A percentile compares a stretch with the other conserved stretches of the same genome.
Conservation (phyloP, 129 eudicot genomes). For the Flaveria trinervia region DNA sequence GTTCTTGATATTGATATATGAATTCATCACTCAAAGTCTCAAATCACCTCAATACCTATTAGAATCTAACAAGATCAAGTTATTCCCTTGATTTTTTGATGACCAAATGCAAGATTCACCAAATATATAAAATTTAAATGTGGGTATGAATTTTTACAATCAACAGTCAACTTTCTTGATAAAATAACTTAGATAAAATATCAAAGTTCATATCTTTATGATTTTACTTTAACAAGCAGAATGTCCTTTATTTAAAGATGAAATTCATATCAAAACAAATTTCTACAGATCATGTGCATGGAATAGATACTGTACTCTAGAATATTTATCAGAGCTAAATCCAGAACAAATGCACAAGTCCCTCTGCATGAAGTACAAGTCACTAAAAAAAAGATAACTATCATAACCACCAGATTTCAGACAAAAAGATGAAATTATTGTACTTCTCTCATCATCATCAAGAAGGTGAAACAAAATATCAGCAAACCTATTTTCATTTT, state of each 20-base stretch:
- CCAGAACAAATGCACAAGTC: conserved; percentile 20
- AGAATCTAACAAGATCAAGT: conserved; percentile 14
- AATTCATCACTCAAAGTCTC: conserved; percentile 44
- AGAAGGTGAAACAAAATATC: conserved; percentile 21
- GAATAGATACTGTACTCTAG: conserved; percentile 11
- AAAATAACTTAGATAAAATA: conserved; percentile 14
- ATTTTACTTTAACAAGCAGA: conserved; percentile 21
- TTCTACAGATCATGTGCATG: conserved; percentile 4
- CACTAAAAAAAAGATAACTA: background rate
- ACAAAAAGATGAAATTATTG: background rate
- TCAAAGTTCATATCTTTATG: conserved; percentile 18
- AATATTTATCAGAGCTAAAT: background rate
- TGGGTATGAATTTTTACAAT: background rate
- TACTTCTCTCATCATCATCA: conserved; percentile 21
- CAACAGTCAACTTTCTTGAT: conserved; percentile 14
- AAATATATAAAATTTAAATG: background rate
- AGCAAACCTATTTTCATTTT: background rate
- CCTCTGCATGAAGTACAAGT: conserved; percentile 20
- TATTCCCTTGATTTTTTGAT: conserved; percentile 17
- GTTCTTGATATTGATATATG: conserved; percentile 57
- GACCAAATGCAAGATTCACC: conserved; percentile 14
- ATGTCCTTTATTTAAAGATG: conserved; percentile 16
- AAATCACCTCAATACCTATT: conserved; percentile 25
- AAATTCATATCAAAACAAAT: background rate
- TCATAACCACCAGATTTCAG: background rate